phyloP scores from a whole-genome alignment of 2,329 filamentous ascomycete species.

The Trichophyton equinum region DNA sequence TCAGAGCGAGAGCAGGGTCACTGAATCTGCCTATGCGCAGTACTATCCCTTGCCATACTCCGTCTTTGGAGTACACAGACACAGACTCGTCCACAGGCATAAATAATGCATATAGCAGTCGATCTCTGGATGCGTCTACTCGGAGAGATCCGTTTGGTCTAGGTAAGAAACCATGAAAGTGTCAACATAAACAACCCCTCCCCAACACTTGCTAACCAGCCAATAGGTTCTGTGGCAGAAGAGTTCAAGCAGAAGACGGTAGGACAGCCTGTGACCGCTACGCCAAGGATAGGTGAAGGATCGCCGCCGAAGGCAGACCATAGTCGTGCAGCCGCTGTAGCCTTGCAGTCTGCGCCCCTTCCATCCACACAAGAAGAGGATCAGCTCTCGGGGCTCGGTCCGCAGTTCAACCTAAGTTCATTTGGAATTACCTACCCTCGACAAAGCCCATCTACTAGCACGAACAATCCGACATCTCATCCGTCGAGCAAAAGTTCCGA shows the following conservation, averaged over 20 bases:
- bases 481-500: conserved; percentile 7
- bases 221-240: neutral
- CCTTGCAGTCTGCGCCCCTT: conserved; percentile 17
- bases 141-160: neutral
- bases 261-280: neutral
- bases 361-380: conserved; percentile 22
- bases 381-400: conserved; percentile 22
- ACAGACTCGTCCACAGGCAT: conserved; percentile 5
- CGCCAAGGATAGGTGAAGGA: conserved; percentile 2
- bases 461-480: conserved; percentile 24
- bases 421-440: conserved; percentile 23
- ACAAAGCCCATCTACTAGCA: conserved; percentile 25
- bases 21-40: conserved; percentile 7
- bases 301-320: neutral
- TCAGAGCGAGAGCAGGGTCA: conserved; percentile 8
- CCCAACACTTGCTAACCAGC: neutral
- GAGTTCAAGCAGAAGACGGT: neutral
- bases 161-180: neutral
- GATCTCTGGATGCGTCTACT: conserved; percentile 1
- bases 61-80: conserved; percentile 8
- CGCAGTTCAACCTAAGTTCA: conserved; percentile 18
- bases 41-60: conserved; percentile 8
- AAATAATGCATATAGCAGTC: conserved; percentile 4
- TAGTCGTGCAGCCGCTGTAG: neutral
- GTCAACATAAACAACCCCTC: neutral